A percentile compares a stretch with the other conserved stretches of the same genome.
phyloP scores from a whole-genome alignment of 1,139 yeast species.

The Lodderomyces margitis region DNA sequence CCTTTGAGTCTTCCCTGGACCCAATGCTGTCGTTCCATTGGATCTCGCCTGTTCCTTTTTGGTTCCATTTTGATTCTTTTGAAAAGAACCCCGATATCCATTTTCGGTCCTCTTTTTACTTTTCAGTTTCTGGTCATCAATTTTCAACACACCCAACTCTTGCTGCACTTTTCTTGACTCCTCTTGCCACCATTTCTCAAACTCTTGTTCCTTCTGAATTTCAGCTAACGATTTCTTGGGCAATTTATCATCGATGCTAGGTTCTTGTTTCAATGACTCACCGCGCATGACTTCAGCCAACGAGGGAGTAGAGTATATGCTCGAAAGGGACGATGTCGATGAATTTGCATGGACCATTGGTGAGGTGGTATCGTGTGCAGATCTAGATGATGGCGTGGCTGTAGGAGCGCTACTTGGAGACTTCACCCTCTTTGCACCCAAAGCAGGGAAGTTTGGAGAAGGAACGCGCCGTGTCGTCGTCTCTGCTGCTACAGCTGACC shows the following conservation, averaged over 20 bases:
- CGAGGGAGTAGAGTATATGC: constrained; percentile 22
- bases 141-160: constrained; percentile 25
- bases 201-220: constrained; percentile 75
- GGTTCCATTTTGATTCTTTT: neutral
- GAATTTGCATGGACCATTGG: constrained; percentile 10
- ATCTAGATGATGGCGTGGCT: constrained; percentile 7
- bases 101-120: neutral
- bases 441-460: constrained; percentile 13
- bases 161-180: constrained; percentile 62
- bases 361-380: constrained; percentile 1
- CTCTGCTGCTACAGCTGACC: constrained; percentile 7
- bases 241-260: constrained; percentile 26
- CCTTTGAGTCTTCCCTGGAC: neutral
- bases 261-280: constrained; percentile 49
- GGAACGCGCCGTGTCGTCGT: neutral
- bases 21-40: neutral
- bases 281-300: constrained; percentile 38
- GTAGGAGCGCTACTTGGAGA: constrained; percentile 1
- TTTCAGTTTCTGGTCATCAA: constrained; percentile 4
- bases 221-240: constrained; percentile 55
- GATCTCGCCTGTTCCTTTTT: neutral
- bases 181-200: constrained; percentile 79
- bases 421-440: constrained; percentile 13
- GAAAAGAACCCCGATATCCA: neutral
- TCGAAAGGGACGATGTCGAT: constrained; percentile 11